phyloP scores from a whole-genome alignment of 2,329 filamentous ascomycete species.

The Thyridium curvatum region DNA sequence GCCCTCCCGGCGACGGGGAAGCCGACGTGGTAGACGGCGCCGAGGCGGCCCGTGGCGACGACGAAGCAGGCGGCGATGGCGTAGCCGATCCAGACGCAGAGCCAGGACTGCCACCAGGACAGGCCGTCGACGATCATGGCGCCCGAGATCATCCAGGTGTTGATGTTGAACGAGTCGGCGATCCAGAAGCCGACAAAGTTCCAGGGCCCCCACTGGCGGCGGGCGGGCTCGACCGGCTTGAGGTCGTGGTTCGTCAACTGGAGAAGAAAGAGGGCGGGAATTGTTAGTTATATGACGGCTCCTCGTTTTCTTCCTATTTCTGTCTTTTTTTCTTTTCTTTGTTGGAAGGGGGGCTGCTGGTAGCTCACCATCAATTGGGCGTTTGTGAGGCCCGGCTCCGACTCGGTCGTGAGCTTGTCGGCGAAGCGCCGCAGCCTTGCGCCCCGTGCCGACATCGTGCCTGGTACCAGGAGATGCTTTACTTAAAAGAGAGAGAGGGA shows the following conservation, averaged over 20 bases:
- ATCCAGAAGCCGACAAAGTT: slow-evolving; percentile 90
- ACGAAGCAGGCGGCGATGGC: slow-evolving; percentile 70
- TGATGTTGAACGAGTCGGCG: slow-evolving; percentile 81
- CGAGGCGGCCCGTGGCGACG: slow-evolving; percentile 73
- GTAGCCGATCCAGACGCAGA: slow-evolving; percentile 87
- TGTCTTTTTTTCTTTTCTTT: background rate
- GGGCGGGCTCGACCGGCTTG: slow-evolving; percentile 70
- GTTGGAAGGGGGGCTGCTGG: no score
- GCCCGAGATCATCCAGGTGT: slow-evolving; percentile 91
- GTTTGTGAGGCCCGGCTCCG: slow-evolving; percentile 70
- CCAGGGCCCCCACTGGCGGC: slow-evolving; percentile 78
- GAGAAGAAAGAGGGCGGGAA: background rate
- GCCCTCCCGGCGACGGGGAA: slow-evolving; percentile 76
- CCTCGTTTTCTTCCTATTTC: background rate
- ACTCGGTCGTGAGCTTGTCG: slow-evolving; percentile 63
- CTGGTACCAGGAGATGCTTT: background rate
- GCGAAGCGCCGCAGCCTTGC: slow-evolving; percentile 34
- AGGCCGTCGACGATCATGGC: slow-evolving; percentile 72
- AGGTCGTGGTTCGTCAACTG: slow-evolving; percentile 77
- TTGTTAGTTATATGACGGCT: no score
- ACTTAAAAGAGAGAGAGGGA: no score
- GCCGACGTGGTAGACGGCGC: slow-evolving; percentile 80
- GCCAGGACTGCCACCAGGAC: slow-evolving; percentile 87
- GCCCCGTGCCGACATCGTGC: slow-evolving; percentile 21
- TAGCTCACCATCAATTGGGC: slow-evolving; percentile 67